Evolutionary conservation across 2,329 filamentous ascomycete species (phyloP).

Genomic region (Colletotrichum eremochloae): DNA sequence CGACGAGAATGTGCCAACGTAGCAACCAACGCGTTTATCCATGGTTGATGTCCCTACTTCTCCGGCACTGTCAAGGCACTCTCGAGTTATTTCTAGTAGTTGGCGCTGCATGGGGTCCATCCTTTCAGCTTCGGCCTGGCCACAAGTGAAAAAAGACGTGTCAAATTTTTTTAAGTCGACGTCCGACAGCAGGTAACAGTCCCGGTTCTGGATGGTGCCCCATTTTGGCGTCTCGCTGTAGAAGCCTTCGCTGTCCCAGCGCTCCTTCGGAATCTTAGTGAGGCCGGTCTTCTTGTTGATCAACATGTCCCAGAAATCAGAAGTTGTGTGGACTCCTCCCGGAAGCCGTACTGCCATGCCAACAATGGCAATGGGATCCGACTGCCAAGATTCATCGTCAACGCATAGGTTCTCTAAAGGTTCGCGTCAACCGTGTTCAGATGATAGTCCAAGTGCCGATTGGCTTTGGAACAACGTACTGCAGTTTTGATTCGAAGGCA

Average conservation of each 20-base stretch:
- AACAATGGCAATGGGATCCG: background rate
- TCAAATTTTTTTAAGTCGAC: constrained; percentile 48
- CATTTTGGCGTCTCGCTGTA: background rate
- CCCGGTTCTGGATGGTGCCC: background rate
- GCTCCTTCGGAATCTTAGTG: background rate
- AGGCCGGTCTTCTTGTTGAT: background rate
- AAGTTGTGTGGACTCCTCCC: background rate
- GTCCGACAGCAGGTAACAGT: constrained; percentile 7
- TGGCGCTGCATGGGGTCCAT: constrained; percentile 51
- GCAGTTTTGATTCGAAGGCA: too few species aligned
- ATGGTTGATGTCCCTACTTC: constrained; percentile 39
- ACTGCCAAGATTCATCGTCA: too few species aligned
- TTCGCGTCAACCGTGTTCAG: too few species aligned
- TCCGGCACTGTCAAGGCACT: constrained; percentile 50
- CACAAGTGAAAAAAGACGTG: constrained; percentile 50
- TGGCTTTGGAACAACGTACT: too few species aligned
- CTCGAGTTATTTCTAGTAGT: constrained; percentile 48
- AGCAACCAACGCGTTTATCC: background rate
- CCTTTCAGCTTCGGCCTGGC: constrained; percentile 45
- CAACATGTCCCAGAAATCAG: background rate
- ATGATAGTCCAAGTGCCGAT: too few species aligned
- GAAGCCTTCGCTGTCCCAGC: background rate
- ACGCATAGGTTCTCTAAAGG: too few species aligned
- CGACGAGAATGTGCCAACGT: background rate
- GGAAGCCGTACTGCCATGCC: background rate